phyloP scores from a whole-genome alignment of 805 yeast genomes.

The Hyphopichia homilentoma region DNA sequence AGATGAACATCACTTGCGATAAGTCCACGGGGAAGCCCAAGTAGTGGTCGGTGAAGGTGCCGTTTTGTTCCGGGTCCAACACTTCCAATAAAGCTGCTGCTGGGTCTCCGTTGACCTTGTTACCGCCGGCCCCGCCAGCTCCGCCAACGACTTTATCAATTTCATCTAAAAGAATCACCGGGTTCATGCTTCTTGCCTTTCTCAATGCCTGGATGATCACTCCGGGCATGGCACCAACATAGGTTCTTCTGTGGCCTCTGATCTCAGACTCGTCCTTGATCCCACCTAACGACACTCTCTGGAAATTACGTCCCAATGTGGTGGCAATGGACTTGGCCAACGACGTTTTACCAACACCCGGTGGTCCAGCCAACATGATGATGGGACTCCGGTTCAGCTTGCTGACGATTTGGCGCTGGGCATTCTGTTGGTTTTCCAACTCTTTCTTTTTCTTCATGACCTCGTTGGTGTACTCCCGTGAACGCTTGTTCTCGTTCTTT shows the following conservation, averaged over 20 bases:
- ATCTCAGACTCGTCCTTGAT: conserved; percentile 85
- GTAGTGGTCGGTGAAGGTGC: conserved; percentile 74
- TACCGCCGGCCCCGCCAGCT: conserved; percentile 26
- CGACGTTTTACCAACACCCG: conserved; percentile 91
- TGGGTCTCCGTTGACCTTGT: conserved; percentile 73
- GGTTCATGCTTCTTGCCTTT: conserved; percentile 74
- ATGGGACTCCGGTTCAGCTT: conserved; percentile 62
- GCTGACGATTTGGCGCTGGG: conserved; percentile 15
- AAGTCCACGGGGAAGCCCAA: conserved; percentile 82
- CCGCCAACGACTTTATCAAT: conserved; percentile 74
- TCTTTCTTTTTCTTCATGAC: conserved; percentile 4
- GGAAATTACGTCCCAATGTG: conserved; percentile 70
- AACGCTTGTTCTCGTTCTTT: conserved; percentile 11
- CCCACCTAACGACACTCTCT: conserved; percentile 82
- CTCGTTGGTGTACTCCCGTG: conserved; percentile 10
- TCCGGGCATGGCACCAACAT: conserved; percentile 93
- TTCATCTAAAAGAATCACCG: conserved; percentile 80
- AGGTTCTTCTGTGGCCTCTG: conserved; percentile 86
- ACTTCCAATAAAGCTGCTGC: conserved; percentile 87
- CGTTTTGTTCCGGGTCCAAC: conserved; percentile 86
- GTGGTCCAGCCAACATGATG: conserved; percentile 81
- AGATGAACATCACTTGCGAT: conserved; percentile 75
- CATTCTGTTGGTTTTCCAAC: conserved; percentile 7
- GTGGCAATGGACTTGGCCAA: conserved; percentile 78
- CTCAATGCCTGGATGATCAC: conserved; percentile 71